Base-by-base conservation (phyloP, 1,139 yeast genomes). In the Taphrina flavorubra region DNA sequence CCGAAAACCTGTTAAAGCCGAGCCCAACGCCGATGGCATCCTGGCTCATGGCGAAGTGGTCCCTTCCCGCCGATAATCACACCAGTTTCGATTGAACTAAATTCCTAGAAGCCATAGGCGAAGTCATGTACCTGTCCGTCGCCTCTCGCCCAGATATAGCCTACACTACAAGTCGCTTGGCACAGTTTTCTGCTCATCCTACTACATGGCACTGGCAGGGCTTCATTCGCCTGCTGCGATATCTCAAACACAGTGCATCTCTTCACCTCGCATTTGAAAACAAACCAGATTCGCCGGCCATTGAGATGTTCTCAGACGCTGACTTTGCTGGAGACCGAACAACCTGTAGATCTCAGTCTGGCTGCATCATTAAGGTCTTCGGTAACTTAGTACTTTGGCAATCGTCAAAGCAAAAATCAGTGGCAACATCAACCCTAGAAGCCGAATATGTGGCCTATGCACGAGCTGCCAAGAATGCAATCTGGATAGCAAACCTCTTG, bases 381-480 rank as follows among this genome's bases (percentile, higher is more conserved):
- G 58, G 44, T 14, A 53, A 36, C 34, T 14, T 11, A 1, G 58
- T 53, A n/a, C 20, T 37, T 2, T 53, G 58, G 58, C 58, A 53
- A 37, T 53, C 44, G 18, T 37, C 44, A 6, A 53, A 53, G 60
- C 60, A 56, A 20, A 7, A 18, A 7, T 34, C 44, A 6, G 58
- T 53, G 7, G 14, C 44, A 18, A 34, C 31, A 16, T 55, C 59
- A 18, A 55, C 47, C 5, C 13, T 20, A 42, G 51, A 57, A 25
- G 61, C 61, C 10, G 51, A 57, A 20, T 57, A 16, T 14, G 47
- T 57, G 16, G 61, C 56, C 11, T 51, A 20, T 20, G 56, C 37
- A 7, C 34, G 56, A 18, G 36, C 16, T 16, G 11, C 56, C 37
- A 51, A 51, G 36, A 51, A 31, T 6, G 37, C n/a, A 13, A 18